Base-by-base conservation (phyloP, 2,329 filamentous ascomycete genomes). In the Mycosphaerelloides madeirae region DNA sequence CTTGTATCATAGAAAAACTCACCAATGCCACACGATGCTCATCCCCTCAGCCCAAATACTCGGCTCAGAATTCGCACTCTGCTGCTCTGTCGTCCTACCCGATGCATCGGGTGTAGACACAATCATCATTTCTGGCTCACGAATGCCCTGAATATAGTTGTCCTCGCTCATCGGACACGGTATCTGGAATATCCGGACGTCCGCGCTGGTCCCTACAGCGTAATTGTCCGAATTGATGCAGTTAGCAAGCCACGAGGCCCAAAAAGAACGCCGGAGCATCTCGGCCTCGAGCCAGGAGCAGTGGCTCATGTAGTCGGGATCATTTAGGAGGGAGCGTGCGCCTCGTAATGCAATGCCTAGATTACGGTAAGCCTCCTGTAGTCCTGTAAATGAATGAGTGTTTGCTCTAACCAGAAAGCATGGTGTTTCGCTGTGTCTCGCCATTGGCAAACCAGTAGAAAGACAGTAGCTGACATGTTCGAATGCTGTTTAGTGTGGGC, bases 151-250 rank as follows among this genome's bases (percentile, higher is more conserved):
- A 29, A 28, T 14, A 25, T 29, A 38, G 13, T 20, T 25, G 15
- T 14, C 12, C 16, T 38, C 36, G 15, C 9, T 38, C 4, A 29
- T 18, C 3, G 40, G 40, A 12, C 35, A 18, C 12, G 31, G 31
- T 12, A 37, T 37, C 5, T 35, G 6, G 3, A 43, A n/a, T 4
- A 28, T 13, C 5, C 15, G 31, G 12, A 20, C 15, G 18, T 43
- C 40, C 5, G 33, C 22, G 4, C 31, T 28, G 11, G 16, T 35
- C 13, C 40, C 40, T 6, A 37, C 33, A 33, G 36, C 29, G 31
- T 43, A 43, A 14, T 43, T 18, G 18, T 43, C 40, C 6, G 31
- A 25, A 15, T 37, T 43, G 40, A 43, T 37, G 4, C 12, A n/a
- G 13, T 20, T 15, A 6, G 14, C 18, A 7, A 29, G 11, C 40